Percentiles rank a stretch among this genome's conserved stretches.
These are phyloP conservation scores for Trypanosomatidae sp. DNA, from an alignment of 208 protist genomes.

Conservation along the genomic window DNA sequence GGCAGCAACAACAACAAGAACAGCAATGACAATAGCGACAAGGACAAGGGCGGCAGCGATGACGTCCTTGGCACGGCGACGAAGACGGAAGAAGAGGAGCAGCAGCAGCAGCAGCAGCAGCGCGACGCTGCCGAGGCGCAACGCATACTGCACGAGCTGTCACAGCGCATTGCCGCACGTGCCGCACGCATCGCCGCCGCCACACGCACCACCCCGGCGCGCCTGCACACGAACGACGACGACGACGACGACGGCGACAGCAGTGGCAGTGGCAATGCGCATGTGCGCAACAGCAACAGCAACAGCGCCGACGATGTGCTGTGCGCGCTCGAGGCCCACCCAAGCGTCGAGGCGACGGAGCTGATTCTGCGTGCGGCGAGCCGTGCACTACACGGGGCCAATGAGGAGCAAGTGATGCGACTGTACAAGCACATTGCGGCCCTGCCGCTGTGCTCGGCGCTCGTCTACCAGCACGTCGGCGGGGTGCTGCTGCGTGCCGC, in stretches of 20 bases:
- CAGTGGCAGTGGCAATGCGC: conserved; percentile 3
- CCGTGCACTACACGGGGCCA: conserved; percentile 8
- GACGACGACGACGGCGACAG: background rate
- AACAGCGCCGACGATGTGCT: conserved; percentile 33
- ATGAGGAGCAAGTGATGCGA: conserved; percentile 44
- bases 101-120: too few species aligned
- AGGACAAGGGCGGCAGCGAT: too few species aligned
- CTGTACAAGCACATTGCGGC: conserved; percentile 19
- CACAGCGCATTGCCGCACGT: background rate
- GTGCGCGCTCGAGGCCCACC: conserved; percentile 20
- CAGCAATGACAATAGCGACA: too few species aligned
- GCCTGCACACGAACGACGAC: background rate
- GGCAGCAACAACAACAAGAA: too few species aligned
- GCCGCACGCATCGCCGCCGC: too few species aligned
- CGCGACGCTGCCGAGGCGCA: too few species aligned
- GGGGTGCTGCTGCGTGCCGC: conserved; percentile 15
- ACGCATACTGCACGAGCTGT: background rate
- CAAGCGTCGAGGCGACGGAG: conserved; percentile 12
- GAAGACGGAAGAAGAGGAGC: too few species aligned
- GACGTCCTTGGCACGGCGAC: too few species aligned
- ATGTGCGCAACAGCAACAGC: too few species aligned
- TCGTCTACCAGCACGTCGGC: conserved; percentile 44
- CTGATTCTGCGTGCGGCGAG: conserved; percentile 19
- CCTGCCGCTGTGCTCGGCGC: conserved; percentile 19
- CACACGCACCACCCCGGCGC: background rate